phyloP scores from a whole-genome alignment of 768 basidiomycete genomes.

The Boletus rufocinnamomeus region DNA sequence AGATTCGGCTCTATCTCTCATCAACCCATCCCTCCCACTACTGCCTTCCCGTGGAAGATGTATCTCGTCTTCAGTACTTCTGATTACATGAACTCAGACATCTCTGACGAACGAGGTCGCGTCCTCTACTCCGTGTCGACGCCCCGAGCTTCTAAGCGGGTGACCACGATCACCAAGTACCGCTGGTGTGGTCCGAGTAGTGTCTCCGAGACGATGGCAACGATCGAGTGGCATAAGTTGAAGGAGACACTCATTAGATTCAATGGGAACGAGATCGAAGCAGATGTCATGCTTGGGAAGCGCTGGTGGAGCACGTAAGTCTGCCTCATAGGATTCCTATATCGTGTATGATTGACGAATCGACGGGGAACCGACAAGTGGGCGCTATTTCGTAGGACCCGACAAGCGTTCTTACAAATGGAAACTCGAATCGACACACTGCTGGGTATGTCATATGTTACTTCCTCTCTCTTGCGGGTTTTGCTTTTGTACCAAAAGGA shows the following conservation, averaged over 20 bases:
- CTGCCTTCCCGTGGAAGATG: constrained; percentile 12
- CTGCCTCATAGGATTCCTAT: not conserved
- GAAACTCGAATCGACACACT: constrained; percentile 32
- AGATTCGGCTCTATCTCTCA: not conserved
- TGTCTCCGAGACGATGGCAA: constrained; percentile 33
- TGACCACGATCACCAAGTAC: constrained; percentile 29
- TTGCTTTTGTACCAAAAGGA: not conserved
- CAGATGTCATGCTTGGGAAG: constrained; percentile 25
- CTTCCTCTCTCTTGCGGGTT: not conserved
- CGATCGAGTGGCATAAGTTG: constrained; percentile 37
- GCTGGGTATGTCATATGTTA: constrained; percentile 23
- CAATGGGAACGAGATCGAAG: constrained; percentile 31
- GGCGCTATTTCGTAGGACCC: constrained; percentile 36
- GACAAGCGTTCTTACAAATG: constrained; percentile 39
- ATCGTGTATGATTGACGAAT: not conserved
- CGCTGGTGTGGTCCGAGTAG: constrained; percentile 22
- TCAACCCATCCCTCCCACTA: not conserved
- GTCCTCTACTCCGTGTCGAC: constrained; percentile 27
- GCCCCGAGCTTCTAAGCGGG: constrained; percentile 12
- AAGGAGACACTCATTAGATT: constrained; percentile 33
- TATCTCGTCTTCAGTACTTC: constrained; percentile 24
- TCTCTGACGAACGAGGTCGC: constrained; percentile 22
- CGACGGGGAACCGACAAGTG: constrained; percentile 17
- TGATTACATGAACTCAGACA: constrained; percentile 21
- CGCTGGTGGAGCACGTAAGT: constrained; percentile 29